Evolutionary conservation across 495 filamentous ascomycete genomes (phyloP).

Genomic region (Hypoxylon fragiforme): DNA sequence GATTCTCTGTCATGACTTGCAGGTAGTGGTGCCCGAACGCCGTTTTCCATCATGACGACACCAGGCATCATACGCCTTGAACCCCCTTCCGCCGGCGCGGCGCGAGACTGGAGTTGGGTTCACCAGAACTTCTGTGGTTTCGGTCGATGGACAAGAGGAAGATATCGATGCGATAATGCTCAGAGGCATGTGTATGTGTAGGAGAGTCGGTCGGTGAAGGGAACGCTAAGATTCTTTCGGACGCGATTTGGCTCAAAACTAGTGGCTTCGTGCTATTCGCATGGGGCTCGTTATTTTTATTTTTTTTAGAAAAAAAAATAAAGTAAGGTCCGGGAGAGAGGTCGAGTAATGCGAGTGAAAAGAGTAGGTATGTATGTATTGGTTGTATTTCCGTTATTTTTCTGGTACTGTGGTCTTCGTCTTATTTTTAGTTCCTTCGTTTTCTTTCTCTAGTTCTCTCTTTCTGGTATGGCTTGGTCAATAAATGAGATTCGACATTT

Average conservation of each 20-base stretch:
- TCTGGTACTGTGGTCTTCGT: slow-evolving; percentile 17
- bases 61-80: slow-evolving; percentile 44
- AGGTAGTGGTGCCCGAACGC: slow-evolving; percentile 47
- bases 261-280: slow-evolving; percentile 19
- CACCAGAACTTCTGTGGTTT: slow-evolving; percentile 22
- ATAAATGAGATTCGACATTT: slow-evolving; percentile 20
- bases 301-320: no score
- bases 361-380: no score
- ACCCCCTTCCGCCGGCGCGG: slow-evolving; percentile 42
- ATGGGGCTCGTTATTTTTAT: slow-evolving; percentile 2
- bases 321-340: neutral
- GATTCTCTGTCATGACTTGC: slow-evolving; percentile 57
- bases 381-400: no score
- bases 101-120: slow-evolving; percentile 35
- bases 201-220: slow-evolving; percentile 4
- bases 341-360: slow-evolving; percentile 21
- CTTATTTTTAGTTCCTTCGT: neutral
- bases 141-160: slow-evolving; percentile 14
- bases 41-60: slow-evolving; percentile 57
- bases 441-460: neutral
- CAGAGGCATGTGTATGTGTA: slow-evolving; percentile 25
- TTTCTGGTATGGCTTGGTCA: neutral
- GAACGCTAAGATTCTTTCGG: neutral
- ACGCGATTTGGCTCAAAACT: slow-evolving; percentile 11
- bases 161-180: slow-evolving; percentile 22